phyloP scores from a whole-genome alignment of 164 flowering plant genomes.

The Santalum album region DNA sequence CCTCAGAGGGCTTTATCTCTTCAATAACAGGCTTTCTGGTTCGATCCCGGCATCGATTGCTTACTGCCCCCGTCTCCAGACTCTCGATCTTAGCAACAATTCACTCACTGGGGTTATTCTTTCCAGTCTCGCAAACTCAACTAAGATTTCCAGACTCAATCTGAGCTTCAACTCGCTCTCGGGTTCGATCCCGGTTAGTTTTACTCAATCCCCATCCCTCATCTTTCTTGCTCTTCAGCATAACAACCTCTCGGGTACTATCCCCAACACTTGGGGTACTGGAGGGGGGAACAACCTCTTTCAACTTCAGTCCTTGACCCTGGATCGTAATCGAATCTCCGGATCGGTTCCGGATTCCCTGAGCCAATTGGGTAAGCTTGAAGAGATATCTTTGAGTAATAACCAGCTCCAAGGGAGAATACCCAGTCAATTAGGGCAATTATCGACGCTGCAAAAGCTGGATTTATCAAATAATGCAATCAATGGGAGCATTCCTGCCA shows the following conservation, averaged over 20 bases:
- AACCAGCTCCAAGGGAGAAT: constrained; percentile 52
- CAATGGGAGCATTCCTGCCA: constrained; percentile 44
- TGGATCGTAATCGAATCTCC: too few relatives aligned
- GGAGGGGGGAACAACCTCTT: too few relatives aligned
- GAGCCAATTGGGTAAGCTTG: constrained; percentile 43
- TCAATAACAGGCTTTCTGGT: constrained; percentile 1
- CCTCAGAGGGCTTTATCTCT: not conserved
- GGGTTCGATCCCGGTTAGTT: not conserved
- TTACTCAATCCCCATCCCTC: not conserved
- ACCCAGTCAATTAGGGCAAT: constrained; percentile 44
- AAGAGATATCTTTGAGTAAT: constrained; percentile 39
- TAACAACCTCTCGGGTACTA: not conserved
- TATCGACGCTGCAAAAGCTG: constrained; percentile 30
- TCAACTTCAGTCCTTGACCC: too few relatives aligned
- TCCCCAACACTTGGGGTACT: not conserved
- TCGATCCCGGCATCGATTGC: not conserved
- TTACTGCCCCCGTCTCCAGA: not conserved
- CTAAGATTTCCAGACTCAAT: not conserved
- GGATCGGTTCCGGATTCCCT: constrained; percentile 65
- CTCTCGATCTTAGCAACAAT: not conserved
- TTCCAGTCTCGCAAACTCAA: not conserved
- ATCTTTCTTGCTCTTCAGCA: not conserved
- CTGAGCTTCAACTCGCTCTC: constrained; percentile 2
- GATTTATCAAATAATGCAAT: constrained; percentile 45
- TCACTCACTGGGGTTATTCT: not conserved